Percentiles rank a stretch among this genome's conserved stretches.
These are phyloP conservation scores for Allium cepa DNA, from an alignment of 106 monocot genomes.

Conservation along the genomic window DNA sequence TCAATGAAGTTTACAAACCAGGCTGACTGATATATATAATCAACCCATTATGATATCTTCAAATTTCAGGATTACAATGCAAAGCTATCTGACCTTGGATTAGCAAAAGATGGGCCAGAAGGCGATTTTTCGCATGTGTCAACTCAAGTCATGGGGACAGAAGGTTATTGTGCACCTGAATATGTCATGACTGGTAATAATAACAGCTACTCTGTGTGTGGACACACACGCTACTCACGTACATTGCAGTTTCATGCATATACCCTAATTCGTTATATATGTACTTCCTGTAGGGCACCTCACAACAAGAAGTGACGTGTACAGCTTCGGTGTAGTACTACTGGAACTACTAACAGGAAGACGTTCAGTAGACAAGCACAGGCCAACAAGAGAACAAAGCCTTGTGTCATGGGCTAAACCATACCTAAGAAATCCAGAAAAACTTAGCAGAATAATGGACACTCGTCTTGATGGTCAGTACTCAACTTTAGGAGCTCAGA, in stretches of 20 bases:
- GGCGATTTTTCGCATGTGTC: constrained; percentile 73
- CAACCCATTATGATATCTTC: no score
- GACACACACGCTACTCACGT: no score
- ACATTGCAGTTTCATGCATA: no score
- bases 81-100: constrained; percentile 78
- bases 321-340: constrained; percentile 88
- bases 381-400: not conserved
- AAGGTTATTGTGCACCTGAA: constrained; percentile 78
- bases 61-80: constrained; percentile 51
- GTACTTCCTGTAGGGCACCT: constrained; percentile 51
- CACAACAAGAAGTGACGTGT: constrained; percentile 82
- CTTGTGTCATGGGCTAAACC: constrained; percentile 1
- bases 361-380: constrained; percentile 21
- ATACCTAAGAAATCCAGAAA: not conserved
- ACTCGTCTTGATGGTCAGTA: not conserved
- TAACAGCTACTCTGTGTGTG: not conserved
- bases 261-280: no score
- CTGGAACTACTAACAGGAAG: constrained; percentile 83
- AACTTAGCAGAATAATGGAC: constrained; percentile 3
- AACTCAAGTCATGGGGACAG: constrained; percentile 80
- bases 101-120: constrained; percentile 75
- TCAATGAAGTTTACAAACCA: no score
- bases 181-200: constrained; percentile 71
- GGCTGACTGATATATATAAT: no score
- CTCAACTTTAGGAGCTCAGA: constrained; percentile 1